Percentiles rank a stretch among this genome's conserved stretches.
These are phyloP conservation scores for Pyrenophora tritici-repentis DNA, from an alignment of 2,329 filamentous ascomycete genomes.

Conservation along the genomic window DNA sequence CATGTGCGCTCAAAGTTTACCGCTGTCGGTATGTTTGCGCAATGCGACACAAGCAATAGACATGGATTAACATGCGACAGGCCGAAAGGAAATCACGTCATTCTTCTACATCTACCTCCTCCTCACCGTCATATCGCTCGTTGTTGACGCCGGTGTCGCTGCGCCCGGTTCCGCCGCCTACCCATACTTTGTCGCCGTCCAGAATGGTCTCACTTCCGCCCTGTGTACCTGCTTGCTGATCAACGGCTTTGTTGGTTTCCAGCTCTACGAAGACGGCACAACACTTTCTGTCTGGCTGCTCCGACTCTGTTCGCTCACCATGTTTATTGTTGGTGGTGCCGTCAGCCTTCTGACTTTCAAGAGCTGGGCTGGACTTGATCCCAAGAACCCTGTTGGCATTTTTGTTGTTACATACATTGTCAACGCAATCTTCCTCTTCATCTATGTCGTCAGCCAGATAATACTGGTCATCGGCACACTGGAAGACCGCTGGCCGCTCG, in stretches of 20 bases:
- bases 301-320: slow-evolving; percentile 73
- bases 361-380: slow-evolving; percentile 81
- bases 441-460: slow-evolving; percentile 88
- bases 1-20: slow-evolving; percentile 98
- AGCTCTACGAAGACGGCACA: slow-evolving; percentile 96
- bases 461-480: slow-evolving; percentile 87
- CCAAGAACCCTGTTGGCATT: slow-evolving; percentile 83
- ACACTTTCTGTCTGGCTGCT: slow-evolving; percentile 92
- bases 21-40: slow-evolving; percentile 74
- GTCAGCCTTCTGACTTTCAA: slow-evolving; percentile 93
- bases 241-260: slow-evolving; percentile 98
- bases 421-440: slow-evolving; percentile 81
- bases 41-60: slow-evolving; percentile 56
- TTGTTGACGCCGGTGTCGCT: slow-evolving; percentile 90
- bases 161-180: slow-evolving; percentile 80
- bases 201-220: slow-evolving; percentile 83
- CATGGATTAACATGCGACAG: slow-evolving; percentile 46
- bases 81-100: slow-evolving; percentile 73
- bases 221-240: slow-evolving; percentile 88
- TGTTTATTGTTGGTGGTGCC: slow-evolving; percentile 85
- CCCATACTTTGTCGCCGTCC: slow-evolving; percentile 88
- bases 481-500: slow-evolving; percentile 93
- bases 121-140: slow-evolving; percentile 83
- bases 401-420: slow-evolving; percentile 92
- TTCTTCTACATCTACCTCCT: slow-evolving; percentile 98